Evolutionary conservation across 345 rosid genomes (phyloP), one percentile per base, ranked within the genome.

Genomic region (Zanthoxylum bungeanum): DNA sequence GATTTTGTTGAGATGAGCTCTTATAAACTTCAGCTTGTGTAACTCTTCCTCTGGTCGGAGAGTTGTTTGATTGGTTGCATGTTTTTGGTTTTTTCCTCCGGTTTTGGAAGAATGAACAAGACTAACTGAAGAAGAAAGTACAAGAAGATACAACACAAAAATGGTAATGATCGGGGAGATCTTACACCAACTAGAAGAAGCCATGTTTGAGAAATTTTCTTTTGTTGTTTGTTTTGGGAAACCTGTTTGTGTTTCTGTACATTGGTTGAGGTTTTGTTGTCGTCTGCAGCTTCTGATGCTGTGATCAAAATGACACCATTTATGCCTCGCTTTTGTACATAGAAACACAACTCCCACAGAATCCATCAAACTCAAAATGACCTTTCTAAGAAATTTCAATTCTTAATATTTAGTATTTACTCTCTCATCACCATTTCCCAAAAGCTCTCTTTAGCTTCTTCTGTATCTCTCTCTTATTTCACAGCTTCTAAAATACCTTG

Each of bases 1-100:
- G 83, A 95, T 86, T 82, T 83, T 93, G n/a, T 72, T 63, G 46
- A 95, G 97, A 67, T 80, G 90, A 49, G 86, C 56, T 80, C 84
- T 88, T 60, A 90, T 82, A 19, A 78, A 46, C 77, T 74, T 84
- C 69, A 93, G 66, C 86, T 82, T 89, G 56, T 22, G 77, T 11
- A 87, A 73, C 81, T 88, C 91, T 66, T 90, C 84, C 69, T 73
- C 82, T 0, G 93, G 90, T 61, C 86, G 82, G 58, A 94, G 80
- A 75, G 89, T 85, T 75, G 89, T 85, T 76, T 82, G 93, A 69
- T 89, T 84, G 57, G 51, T 81, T 70, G 80, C 74, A 14, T 53
- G 81, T 68, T 63, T n/a, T n/a, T n/a, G 68, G 24, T 49, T 37
- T 46, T 34, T 62, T 36, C n/a, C n/a, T n/a, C 69, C 76, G 68